Base-by-base conservation (phyloP, 768 basidiomycete species). In the Lepiota venenata region DNA sequence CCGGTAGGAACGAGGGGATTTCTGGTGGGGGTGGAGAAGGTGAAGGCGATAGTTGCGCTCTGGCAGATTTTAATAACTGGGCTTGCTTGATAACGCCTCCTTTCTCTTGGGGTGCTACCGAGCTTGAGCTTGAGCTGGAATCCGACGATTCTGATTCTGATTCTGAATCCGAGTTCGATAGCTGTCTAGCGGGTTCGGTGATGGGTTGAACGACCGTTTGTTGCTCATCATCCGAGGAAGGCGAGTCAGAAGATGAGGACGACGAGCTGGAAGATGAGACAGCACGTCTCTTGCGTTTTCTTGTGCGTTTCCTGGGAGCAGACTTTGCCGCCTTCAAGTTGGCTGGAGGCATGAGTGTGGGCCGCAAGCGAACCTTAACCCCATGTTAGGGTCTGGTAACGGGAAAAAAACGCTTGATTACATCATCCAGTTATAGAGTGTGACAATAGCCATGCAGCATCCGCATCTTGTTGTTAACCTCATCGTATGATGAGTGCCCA, bases 1-100 rank as follows among this genome's bases (percentile, higher is more conserved):
- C 58, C 3, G 81, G 73, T 11, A 87, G 62, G 61, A 91, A 88
- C 1, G 87, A 72, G 0, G 87, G 87, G 9, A 88, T 70, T 21
- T 66, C 61, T 14, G 68, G 60, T 2, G 76, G 70, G 20, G 76
- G 75, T 47, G 78, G 77, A 14, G 77, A 76, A 0, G 78, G 77
- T 5, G 77, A 79, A 4, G 71, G 74, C 9, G 76, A 74, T 16
- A 66, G 69, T 37, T 56, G 62, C 36, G 47, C 35, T 40, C 60
- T 57, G 29, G 47, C 3, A 12, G 57, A 18, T 35, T 58, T 53
- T 21, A 14, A 38, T 18, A 25, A 42, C 12, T 47, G 18, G 12
- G 49, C 45, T 37, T 62, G 54, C 18, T 29, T 37, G 4, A 63
- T 37, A 14, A 56, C 50, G 25, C 56, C 49, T 11, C 18, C 54